These are phyloP conservation scores for Lachancea quebecensis DNA, from an alignment of 805 yeast genomes.

Conservation along the genomic window DNA sequence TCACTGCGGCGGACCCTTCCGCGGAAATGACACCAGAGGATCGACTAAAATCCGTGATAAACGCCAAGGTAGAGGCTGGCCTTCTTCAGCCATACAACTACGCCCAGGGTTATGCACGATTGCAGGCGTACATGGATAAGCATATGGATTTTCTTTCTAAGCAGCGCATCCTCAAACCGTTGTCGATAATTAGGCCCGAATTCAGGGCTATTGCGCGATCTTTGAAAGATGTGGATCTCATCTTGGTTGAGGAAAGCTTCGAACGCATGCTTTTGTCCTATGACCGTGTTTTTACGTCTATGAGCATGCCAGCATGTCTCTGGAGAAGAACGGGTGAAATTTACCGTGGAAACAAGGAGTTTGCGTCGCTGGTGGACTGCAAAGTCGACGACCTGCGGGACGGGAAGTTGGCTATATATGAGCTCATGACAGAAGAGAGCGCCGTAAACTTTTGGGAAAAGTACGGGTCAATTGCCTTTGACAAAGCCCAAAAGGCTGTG, in stretches of 20 bases:
- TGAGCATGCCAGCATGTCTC: slow-evolving; percentile 96
- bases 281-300: slow-evolving; percentile 90
- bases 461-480: slow-evolving; percentile 93
- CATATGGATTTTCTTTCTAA: slow-evolving; percentile 81
- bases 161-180: slow-evolving; percentile 78
- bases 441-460: slow-evolving; percentile 98
- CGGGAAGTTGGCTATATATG: slow-evolving; percentile 87
- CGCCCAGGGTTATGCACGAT: slow-evolving; percentile 85
- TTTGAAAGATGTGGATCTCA: slow-evolving; percentile 82
- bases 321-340: slow-evolving; percentile 98
- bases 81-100: slow-evolving; percentile 86
- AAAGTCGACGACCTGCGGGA: slow-evolving; percentile 85
- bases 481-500: slow-evolving; percentile 91
- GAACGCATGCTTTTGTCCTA: slow-evolving; percentile 90
- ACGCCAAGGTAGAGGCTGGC: slow-evolving; percentile 92
- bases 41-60: slow-evolving; percentile 83
- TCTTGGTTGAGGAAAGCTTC: slow-evolving; percentile 86
- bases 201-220: slow-evolving; percentile 89
- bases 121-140: slow-evolving; percentile 87
- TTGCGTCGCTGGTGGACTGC: slow-evolving; percentile 87
- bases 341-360: slow-evolving; percentile 90
- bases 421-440: slow-evolving; percentile 89
- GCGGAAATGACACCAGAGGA: slow-evolving; percentile 93
- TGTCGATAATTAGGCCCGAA: slow-evolving; percentile 83
- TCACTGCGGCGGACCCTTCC: slow-evolving; percentile 96